Evolutionary conservation across 2,329 filamentous ascomycete species (phyloP), one percentile per base, ranked within the genome.

Genomic region (Ilyonectria mors-panacis): DNA sequence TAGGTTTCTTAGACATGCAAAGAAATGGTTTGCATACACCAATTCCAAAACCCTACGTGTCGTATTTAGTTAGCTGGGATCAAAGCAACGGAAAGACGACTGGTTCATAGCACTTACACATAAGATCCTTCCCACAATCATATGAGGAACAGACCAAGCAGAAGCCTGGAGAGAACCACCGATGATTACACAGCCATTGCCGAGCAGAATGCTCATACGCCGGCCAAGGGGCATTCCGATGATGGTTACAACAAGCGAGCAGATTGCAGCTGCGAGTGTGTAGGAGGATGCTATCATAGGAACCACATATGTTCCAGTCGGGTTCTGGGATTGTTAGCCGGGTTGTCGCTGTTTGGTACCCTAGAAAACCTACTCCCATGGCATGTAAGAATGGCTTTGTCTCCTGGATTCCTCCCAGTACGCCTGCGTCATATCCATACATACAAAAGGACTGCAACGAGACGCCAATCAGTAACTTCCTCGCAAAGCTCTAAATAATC

Each of bases 221-320:
- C 66, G 57, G 10, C 66, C 66, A 17, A 68, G 61, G 7, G 57
- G 61, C 66, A 68, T 68, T n/a, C 61, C 62, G 33, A 68, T 62
- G 13, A 65, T 28, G 5, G 57, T 65, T 13, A 68, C 58, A 1
- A 53, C 62, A 26, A 68, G 57, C 23, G 66, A 68, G 53, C 61
- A 65, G 37, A 68, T 62, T 6, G 58, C 39, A 33, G 66, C 66
- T 7, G 66, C 66, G 15, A 68, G 62, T 6, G 61, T 65, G 53
- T 68, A 68, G 12, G 66, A 50, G 13, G 66, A 65, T 4, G 62
- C 66, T 42, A 68, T 68, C 66, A 68, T 68, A 6, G 66, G 66
- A 33, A 65, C 58, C 4, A 68, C 57, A 23, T 65, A 68, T 23
- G 58, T 55, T 21, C 61, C 66, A 19, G 66, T 68, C 5, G 66